Conservation (phyloP, 2,329 filamentous ascomycete genomes). For the Amphichorda felina region DNA sequence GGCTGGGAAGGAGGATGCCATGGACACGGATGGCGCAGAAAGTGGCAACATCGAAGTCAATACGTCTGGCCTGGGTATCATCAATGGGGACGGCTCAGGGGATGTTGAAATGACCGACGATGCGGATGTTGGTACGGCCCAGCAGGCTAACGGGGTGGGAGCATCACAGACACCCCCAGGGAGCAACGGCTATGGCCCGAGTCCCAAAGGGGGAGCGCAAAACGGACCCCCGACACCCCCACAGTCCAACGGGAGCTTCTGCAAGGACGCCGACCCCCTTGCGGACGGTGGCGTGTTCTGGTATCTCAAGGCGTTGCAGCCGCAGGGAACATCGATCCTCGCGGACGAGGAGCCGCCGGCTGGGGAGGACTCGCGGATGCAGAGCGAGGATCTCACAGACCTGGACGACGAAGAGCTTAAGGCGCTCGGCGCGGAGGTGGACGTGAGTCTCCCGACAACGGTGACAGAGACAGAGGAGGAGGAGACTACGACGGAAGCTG, state of each 20-base stretch:
- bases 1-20: conserved; percentile 14
- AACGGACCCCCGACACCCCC: conserved; percentile 53
- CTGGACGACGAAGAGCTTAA: conserved; percentile 84
- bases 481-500: neutral
- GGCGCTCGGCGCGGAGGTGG: conserved; percentile 47
- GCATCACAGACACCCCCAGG: conserved; percentile 33
- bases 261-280: conserved; percentile 41
- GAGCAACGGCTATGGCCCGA: conserved; percentile 29
- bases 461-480: conserved; percentile 1
- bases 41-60: conserved; percentile 34
- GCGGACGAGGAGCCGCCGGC: conserved; percentile 40
- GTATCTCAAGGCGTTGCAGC: conserved; percentile 76
- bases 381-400: conserved; percentile 84
- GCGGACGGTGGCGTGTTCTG: conserved; percentile 72
- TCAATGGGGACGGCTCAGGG: conserved; percentile 8
- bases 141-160: conserved; percentile 10
- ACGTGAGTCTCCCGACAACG: conserved; percentile 12
- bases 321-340: conserved; percentile 65
- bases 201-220: conserved; percentile 10
- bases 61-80: conserved; percentile 23
- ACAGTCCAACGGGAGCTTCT: conserved; percentile 48
- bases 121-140: conserved; percentile 8
- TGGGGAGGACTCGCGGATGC: conserved; percentile 41
- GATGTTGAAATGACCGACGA: conserved; percentile 9
- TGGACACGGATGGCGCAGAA: conserved; percentile 20